Conservation (phyloP, 2,329 filamentous ascomycete genomes). For the Scleromitrula shiraiana region DNA sequence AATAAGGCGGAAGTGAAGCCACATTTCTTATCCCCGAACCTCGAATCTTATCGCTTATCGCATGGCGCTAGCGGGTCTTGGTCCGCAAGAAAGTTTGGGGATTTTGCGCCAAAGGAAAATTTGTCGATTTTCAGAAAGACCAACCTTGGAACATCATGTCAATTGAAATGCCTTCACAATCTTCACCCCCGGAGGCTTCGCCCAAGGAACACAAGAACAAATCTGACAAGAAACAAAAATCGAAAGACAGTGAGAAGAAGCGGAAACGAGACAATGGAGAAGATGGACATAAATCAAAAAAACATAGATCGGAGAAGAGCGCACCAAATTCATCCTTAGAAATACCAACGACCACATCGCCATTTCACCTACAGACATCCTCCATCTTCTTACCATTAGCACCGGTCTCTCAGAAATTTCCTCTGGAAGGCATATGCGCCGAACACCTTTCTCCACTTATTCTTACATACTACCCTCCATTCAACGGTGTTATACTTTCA, state of each 20-base stretch:
- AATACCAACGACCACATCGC: constrained; percentile 39
- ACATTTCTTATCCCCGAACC: constrained; percentile 6
- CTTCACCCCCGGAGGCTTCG: constrained; percentile 13
- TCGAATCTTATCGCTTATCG: neutral
- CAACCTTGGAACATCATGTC: constrained; percentile 22
- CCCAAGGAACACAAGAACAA: constrained; percentile 26
- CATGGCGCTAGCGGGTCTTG: constrained; percentile 3
- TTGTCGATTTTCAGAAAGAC: neutral
- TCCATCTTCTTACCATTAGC: constrained; percentile 74
- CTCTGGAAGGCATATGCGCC: constrained; percentile 61
- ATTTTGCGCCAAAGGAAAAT: constrained; percentile 2
- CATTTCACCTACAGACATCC: constrained; percentile 71
- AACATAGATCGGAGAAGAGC: constrained; percentile 34
- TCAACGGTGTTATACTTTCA: constrained; percentile 66
- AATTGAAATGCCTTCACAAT: constrained; percentile 19
- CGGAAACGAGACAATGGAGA: constrained; percentile 32
- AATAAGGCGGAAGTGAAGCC: no score
- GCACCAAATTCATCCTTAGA: constrained; percentile 18
- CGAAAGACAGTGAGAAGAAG: constrained; percentile 36
- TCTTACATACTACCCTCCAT: constrained; percentile 66
- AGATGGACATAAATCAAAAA: constrained; percentile 39
- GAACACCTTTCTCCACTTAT: constrained; percentile 69
- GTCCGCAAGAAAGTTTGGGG: constrained; percentile 4
- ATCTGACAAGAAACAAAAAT: constrained; percentile 29
- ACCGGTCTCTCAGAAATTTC: constrained; percentile 60